These are phyloP conservation scores for Zea luxurians DNA, from an alignment of 176 grass and related monocot species.

Conservation along the genomic window DNA sequence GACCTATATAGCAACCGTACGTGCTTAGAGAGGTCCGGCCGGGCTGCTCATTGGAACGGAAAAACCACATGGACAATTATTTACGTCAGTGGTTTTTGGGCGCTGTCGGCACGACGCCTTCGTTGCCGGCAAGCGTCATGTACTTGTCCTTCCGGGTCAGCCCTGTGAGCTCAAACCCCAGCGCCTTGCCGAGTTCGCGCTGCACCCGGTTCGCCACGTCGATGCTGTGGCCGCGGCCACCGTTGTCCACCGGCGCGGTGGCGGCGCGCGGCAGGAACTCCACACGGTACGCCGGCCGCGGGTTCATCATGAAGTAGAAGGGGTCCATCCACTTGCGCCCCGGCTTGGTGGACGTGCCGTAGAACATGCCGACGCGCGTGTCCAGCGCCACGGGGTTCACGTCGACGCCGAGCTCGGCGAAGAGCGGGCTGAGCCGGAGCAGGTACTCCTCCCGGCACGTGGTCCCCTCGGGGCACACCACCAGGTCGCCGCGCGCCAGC, in stretches of 20 bases:
- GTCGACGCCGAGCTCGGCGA: conserved; percentile 46
- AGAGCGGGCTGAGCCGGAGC: conserved; percentile 71
- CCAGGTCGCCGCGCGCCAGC: conserved; percentile 50
- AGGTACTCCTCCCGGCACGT: conserved; percentile 74
- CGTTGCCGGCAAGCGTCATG: conserved; percentile 58
- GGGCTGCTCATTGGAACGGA: neutral
- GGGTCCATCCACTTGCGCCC: conserved; percentile 67
- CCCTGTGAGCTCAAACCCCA: conserved; percentile 52
- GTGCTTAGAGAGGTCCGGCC: too few relatives aligned
- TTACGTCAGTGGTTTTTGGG: neutral
- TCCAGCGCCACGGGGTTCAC: conserved; percentile 56
- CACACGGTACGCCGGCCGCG: conserved; percentile 47
- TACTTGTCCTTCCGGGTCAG: conserved; percentile 67
- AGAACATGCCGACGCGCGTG: conserved; percentile 58
- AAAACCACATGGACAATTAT: neutral
- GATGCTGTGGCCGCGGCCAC: conserved; percentile 37
- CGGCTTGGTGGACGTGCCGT: conserved; percentile 61
- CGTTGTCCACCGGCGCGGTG: neutral
- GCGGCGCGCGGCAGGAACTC: conserved; percentile 46
- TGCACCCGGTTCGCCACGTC: conserved; percentile 55
- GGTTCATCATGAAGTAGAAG: conserved; percentile 74
- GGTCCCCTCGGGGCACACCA: conserved; percentile 83
- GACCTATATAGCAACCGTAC: too few relatives aligned
- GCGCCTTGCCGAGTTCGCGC: conserved; percentile 38
- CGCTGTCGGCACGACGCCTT: conserved; percentile 44